A percentile compares a stretch with the other conserved stretches of the same genome.
These are phyloP conservation scores for Suillus cothurnatus DNA, from an alignment of 768 basidiomycete genomes.

Conservation along the genomic window DNA sequence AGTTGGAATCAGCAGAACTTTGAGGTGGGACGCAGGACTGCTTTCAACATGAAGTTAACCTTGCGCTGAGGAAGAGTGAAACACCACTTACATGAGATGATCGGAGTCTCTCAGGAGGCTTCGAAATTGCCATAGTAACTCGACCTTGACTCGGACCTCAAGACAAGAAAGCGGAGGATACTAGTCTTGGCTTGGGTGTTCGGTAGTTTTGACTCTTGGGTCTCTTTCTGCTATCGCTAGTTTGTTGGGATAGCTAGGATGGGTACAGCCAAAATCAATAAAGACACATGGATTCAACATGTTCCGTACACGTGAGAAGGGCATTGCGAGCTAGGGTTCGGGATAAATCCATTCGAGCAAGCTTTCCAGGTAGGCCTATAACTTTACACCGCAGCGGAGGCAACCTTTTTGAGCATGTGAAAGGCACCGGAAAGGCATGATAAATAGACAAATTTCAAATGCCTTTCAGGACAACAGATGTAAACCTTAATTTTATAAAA, in stretches of 20 bases:
- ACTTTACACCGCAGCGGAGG: too few species aligned
- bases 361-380: too few species aligned
- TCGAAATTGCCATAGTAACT: neutral
- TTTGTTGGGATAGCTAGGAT: neutral
- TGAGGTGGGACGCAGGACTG: too few species aligned
- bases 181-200: neutral
- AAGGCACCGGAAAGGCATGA: too few species aligned
- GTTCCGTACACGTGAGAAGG: too few species aligned
- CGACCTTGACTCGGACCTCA: neutral
- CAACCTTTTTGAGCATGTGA: too few species aligned
- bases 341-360: too few species aligned
- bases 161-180: neutral
- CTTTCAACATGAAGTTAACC: neutral
- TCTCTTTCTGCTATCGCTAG: neutral
- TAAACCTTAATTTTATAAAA: too few species aligned
- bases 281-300: neutral
- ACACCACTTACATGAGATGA: neutral
- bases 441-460: too few species aligned
- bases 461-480: too few species aligned
- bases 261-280: neutral
- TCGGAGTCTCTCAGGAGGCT: neutral
- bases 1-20: neutral
- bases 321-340: too few species aligned
- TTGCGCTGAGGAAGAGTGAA: neutral
- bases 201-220: neutral